These are phyloP conservation scores for Kuraishia borneana DNA, from an alignment of 805 yeast species.

Conservation along the genomic window DNA sequence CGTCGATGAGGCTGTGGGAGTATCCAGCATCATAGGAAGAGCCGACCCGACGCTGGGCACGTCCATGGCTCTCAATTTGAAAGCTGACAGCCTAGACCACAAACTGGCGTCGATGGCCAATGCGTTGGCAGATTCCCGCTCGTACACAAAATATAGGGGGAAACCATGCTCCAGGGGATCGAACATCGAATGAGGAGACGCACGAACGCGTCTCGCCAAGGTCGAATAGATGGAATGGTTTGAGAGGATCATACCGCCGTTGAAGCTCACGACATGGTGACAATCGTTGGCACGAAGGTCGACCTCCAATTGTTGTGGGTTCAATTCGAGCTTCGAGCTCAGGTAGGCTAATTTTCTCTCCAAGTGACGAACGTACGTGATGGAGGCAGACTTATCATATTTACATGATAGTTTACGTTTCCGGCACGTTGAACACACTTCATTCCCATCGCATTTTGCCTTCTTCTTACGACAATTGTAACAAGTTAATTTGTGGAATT, in stretches of 20 bases:
- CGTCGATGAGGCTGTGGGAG: too few relatives aligned
- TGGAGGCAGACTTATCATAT: slow-evolving; percentile 12
- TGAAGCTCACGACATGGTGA: not conserved
- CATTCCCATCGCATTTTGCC: slow-evolving; percentile 10
- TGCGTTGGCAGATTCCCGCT: too few relatives aligned
- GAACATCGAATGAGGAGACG: not conserved
- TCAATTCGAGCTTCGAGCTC: slow-evolving; percentile 1
- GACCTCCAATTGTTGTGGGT: not conserved
- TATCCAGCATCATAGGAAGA: too few relatives aligned
- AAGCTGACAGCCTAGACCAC: too few relatives aligned
- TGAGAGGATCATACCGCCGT: not conserved
- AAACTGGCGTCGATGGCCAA: too few relatives aligned
- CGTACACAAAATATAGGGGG: not conserved
- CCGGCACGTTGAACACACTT: slow-evolving; percentile 8
- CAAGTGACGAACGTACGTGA: slow-evolving; percentile 9
- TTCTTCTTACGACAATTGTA: slow-evolving; percentile 9
- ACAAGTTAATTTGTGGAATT: slow-evolving; percentile 9
- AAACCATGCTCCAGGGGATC: not conserved
- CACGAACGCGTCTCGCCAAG: not conserved
- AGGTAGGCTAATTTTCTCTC: slow-evolving; percentile 6
- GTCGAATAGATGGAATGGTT: not conserved
- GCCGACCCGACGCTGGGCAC: too few relatives aligned
- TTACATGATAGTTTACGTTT: slow-evolving; percentile 6
- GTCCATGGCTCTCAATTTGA: too few relatives aligned
- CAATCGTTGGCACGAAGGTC: not conserved